Conservation (phyloP, 2,329 filamentous ascomycete species). For the Alternaria alternata region DNA sequence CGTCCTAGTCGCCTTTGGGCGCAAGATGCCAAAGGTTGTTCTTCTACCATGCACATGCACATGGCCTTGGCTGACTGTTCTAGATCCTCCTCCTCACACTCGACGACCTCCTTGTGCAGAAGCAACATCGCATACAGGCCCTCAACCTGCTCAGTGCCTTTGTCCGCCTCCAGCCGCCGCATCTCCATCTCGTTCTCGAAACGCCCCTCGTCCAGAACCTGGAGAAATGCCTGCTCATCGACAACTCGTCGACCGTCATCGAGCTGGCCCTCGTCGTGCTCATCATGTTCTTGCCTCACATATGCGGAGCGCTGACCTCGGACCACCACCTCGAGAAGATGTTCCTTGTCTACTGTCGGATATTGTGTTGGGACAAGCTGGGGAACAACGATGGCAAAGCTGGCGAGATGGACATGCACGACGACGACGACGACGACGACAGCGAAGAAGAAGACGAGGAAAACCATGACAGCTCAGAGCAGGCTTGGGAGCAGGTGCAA, state of each 20-base stretch:
- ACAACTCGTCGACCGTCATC: slow-evolving; percentile 80
- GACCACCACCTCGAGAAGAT: slow-evolving; percentile 70
- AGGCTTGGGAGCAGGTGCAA: slow-evolving; percentile 70
- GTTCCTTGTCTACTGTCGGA: slow-evolving; percentile 81
- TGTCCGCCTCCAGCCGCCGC: slow-evolving; percentile 78
- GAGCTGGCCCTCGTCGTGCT: slow-evolving; percentile 76
- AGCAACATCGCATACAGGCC: slow-evolving; percentile 68
- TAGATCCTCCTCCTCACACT: slow-evolving; percentile 72
- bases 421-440: slow-evolving; percentile 43
- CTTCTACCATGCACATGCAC: neutral
- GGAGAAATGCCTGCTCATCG: slow-evolving; percentile 76
- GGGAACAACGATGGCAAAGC: slow-evolving; percentile 35
- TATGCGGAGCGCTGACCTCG: slow-evolving; percentile 74
- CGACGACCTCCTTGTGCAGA: slow-evolving; percentile 71
- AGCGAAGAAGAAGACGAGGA: slow-evolving; percentile 53
- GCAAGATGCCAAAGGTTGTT: slow-evolving; percentile 69
- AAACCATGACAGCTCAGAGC: slow-evolving; percentile 36
- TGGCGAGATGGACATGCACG: slow-evolving; percentile 14
- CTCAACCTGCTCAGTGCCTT: slow-evolving; percentile 76
- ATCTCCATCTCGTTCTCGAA: slow-evolving; percentile 75
- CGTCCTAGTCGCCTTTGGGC: slow-evolving; percentile 66
- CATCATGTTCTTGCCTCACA: slow-evolving; percentile 84
- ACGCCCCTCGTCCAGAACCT: slow-evolving; percentile 76
- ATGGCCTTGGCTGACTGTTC: slow-evolving; percentile 15
- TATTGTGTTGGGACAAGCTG: slow-evolving; percentile 78